Evolutionary conservation across 345 rosid genomes (phyloP).

Genomic region (Turnera subulata): DNA sequence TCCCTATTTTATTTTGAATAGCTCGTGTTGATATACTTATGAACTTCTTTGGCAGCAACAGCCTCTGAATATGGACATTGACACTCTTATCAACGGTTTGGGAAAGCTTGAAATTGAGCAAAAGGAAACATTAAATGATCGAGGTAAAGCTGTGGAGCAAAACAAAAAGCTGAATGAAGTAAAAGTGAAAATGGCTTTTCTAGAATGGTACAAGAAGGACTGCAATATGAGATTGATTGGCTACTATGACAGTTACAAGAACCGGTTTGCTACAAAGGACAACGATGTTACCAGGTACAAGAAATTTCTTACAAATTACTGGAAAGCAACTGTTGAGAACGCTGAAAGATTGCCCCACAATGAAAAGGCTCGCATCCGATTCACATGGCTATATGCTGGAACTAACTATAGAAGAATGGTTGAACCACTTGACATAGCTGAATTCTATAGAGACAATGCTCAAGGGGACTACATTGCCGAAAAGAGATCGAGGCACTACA

Average conservation of each 20-base stretch:
- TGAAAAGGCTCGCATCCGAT: conserved; percentile 23
- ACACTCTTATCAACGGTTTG: too few species aligned
- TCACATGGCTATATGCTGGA: conserved; percentile 40
- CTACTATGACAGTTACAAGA: conserved; percentile 63
- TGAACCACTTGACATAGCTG: conserved; percentile 83
- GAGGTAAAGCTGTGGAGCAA: conserved; percentile 21
- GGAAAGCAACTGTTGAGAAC: conserved; percentile 46
- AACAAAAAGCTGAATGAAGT: conserved; percentile 30
- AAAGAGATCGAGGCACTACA: conserved; percentile 50
- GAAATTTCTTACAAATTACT: conserved; percentile 33
- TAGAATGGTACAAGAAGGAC: conserved; percentile 64
- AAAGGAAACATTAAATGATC: conserved; percentile 17
- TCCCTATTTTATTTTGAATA: not conserved
- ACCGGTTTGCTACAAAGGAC: not conserved
- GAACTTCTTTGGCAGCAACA: conserved; percentile 22
- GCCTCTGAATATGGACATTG: conserved; percentile 3
- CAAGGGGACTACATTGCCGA: conserved; percentile 19
- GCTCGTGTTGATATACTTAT: not conserved
- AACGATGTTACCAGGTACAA: not conserved
- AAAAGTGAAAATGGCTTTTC: conserved; percentile 36
- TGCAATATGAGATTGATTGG: conserved; percentile 27
- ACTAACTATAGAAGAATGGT: conserved; percentile 58
- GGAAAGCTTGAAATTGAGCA: conserved; percentile 11
- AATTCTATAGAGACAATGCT: conserved; percentile 32
- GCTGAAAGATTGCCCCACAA: conserved; percentile 49